Evolutionary conservation across 768 basidiomycete species (phyloP).

Genomic region (Plicaturopsis crispa): DNA sequence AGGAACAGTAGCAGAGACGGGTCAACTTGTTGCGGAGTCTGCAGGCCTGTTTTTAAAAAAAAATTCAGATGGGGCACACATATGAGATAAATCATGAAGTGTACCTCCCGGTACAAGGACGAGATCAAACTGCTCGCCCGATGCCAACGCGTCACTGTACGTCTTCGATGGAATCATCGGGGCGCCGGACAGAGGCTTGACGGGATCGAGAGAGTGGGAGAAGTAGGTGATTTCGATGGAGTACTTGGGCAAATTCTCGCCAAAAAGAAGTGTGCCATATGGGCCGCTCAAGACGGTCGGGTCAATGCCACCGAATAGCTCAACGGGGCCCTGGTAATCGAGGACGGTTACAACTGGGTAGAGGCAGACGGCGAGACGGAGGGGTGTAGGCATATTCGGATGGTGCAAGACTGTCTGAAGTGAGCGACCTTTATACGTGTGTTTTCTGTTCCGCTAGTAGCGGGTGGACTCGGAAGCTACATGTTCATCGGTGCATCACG

Average conservation of each 20-base stretch:
- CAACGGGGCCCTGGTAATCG: conserved; percentile 26
- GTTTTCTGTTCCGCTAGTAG: too few species aligned
- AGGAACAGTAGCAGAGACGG: conserved; percentile 7
- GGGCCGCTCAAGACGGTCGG: not conserved
- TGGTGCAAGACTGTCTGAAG: too few species aligned
- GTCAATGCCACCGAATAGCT: conserved; percentile 14
- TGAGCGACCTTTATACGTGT: not conserved
- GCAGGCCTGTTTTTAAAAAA: not conserved
- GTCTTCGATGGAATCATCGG: conserved; percentile 12
- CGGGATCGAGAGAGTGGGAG: conserved; percentile 12
- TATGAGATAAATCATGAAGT: not conserved
- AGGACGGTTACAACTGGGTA: conserved; percentile 20
- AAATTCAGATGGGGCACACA: too few species aligned
- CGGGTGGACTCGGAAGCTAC: too few species aligned
- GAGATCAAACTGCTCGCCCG: conserved; percentile 20
- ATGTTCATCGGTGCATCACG: too few species aligned
- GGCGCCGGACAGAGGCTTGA: conserved; percentile 5
- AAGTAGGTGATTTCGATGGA: conserved; percentile 13
- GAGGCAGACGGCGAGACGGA: conserved; percentile 22
- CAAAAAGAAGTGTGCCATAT: not conserved
- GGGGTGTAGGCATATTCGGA: not conserved
- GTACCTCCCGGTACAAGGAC: conserved; percentile 11
- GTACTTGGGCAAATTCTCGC: not conserved
- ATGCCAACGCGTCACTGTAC: conserved; percentile 16
- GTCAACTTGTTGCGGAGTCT: not conserved